Conservation (phyloP, 1,284 basidiomycete genomes). For the Moniliella sp. region DNA sequence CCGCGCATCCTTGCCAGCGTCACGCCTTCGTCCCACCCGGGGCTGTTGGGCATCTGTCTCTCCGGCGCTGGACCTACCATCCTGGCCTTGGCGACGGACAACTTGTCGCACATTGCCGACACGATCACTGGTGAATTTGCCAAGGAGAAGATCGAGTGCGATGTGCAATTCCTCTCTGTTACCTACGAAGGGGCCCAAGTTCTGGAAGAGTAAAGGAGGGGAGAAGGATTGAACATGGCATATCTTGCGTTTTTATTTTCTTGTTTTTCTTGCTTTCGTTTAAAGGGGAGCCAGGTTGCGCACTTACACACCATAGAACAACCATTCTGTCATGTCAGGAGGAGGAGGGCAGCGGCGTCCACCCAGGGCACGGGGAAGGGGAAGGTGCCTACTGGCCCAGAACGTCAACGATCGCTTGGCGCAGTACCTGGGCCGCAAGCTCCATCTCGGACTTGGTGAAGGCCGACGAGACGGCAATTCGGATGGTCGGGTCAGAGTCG, state of each 20-base stretch:
- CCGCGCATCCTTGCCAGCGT: conserved; percentile 47
- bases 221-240: too few species aligned
- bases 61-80: conserved; percentile 96
- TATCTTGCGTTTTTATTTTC: too few species aligned
- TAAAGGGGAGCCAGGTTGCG: too few species aligned
- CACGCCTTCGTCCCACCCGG: conserved; percentile 69
- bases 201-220: not conserved
- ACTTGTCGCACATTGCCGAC: conserved; percentile 13
- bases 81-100: conserved; percentile 66
- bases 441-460: conserved; percentile 72
- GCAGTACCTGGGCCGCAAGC: conserved; percentile 58
- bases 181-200: conserved; percentile 16
- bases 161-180: conserved; percentile 19
- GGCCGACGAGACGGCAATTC: conserved; percentile 56
- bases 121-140: conserved; percentile 21
- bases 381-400: conserved; percentile 30
- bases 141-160: conserved; percentile 19
- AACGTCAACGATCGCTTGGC: conserved; percentile 54
- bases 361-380: too few species aligned
- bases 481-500: conserved; percentile 49
- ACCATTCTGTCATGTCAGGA: too few species aligned
- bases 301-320: too few species aligned
- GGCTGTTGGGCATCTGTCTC: conserved; percentile 82
- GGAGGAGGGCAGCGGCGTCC: too few species aligned
- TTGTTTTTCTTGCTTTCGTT: too few species aligned